Conservation (phyloP, 345 rosid species). For the Streptanthus diversifolius region DNA sequence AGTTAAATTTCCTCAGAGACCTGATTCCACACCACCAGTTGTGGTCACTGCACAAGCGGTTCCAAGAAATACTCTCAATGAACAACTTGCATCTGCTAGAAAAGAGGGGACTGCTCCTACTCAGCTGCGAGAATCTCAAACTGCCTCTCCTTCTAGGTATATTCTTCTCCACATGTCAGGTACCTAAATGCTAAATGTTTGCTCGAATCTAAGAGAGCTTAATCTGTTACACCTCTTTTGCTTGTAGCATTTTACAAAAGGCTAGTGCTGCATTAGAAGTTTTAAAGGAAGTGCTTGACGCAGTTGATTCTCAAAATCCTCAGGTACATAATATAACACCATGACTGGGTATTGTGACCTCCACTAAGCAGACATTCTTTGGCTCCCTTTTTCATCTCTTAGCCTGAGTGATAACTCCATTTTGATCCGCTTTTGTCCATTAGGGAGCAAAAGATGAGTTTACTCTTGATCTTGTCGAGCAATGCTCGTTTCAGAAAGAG, state of each 20-base stretch:
- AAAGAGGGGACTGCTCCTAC: conserved; percentile 39
- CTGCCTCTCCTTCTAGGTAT: conserved; percentile 77
- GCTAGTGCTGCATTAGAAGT: conserved; percentile 83
- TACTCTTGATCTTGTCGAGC: conserved; percentile 98
- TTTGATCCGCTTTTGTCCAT: conserved; percentile 24
- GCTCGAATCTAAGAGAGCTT: not conserved
- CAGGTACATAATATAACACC: conserved; percentile 46
- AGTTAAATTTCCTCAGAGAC: conserved; percentile 74
- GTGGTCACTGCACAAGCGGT: conserved; percentile 40
- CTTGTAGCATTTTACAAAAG: conserved; percentile 76
- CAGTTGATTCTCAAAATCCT: conserved; percentile 73
- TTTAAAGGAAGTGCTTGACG: conserved; percentile 84
- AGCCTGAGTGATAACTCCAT: not conserved
- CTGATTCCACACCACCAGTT: conserved; percentile 37
- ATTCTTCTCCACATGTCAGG: not conserved
- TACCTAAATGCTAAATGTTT: not conserved
- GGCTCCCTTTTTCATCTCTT: not conserved
- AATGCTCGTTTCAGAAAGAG: conserved; percentile 97
- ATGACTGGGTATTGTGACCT: not conserved
- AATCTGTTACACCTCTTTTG: conserved; percentile 12
- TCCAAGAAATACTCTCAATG: conserved; percentile 48
- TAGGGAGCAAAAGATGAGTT: conserved; percentile 90
- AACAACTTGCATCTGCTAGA: conserved; percentile 55
- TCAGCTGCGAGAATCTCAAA: conserved; percentile 44
- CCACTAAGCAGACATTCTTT: conserved; percentile 9